A percentile compares a stretch with the other conserved stretches of the same genome.
Conservation (phyloP, 345 rosid genomes). For the Heritiera fomes region DNA sequence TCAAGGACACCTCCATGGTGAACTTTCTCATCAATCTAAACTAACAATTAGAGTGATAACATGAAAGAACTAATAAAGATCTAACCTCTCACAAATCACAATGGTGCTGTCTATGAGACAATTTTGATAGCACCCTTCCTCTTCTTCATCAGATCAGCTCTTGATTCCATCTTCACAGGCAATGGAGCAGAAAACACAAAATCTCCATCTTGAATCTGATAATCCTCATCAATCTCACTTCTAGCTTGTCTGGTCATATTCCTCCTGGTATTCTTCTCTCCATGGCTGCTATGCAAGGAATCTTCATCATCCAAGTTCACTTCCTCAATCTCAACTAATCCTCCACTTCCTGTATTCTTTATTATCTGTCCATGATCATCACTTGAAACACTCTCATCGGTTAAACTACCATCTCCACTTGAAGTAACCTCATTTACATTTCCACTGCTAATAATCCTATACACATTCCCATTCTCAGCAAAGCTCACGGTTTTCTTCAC, state of each 20-base stretch:
- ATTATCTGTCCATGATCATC: slow-evolving; percentile 9
- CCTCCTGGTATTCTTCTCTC: not conserved
- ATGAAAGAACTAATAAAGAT: slow-evolving; percentile 6
- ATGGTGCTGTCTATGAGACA: slow-evolving; percentile 12
- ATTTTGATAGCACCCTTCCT: slow-evolving; percentile 16
- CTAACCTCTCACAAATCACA: not conserved
- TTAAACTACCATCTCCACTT: not conserved
- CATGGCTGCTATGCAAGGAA: not conserved
- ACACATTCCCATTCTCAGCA: slow-evolving; percentile 54
- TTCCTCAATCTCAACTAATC: slow-evolving; percentile 3
- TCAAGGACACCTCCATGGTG: not conserved
- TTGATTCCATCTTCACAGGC: slow-evolving; percentile 18
- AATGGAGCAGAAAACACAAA: slow-evolving; percentile 24
- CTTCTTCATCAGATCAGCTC: slow-evolving; percentile 15
- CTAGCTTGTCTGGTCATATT: not conserved
- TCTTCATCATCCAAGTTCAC: not conserved
- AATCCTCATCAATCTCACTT: not conserved
- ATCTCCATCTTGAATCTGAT: slow-evolving; percentile 12
- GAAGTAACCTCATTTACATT: slow-evolving; percentile 36
- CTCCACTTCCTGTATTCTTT: slow-evolving; percentile 10
- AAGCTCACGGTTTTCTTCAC: slow-evolving; percentile 56
- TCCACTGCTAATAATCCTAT: slow-evolving; percentile 42
- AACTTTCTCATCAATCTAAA: slow-evolving; percentile 12
- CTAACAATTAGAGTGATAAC: slow-evolving; percentile 7
- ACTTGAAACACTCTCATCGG: slow-evolving; percentile 39